A percentile compares a stretch with the other conserved stretches of the same genome.
Conservation (phyloP, 2,329 filamentous ascomycete genomes). For the Apiospora aurea region DNA sequence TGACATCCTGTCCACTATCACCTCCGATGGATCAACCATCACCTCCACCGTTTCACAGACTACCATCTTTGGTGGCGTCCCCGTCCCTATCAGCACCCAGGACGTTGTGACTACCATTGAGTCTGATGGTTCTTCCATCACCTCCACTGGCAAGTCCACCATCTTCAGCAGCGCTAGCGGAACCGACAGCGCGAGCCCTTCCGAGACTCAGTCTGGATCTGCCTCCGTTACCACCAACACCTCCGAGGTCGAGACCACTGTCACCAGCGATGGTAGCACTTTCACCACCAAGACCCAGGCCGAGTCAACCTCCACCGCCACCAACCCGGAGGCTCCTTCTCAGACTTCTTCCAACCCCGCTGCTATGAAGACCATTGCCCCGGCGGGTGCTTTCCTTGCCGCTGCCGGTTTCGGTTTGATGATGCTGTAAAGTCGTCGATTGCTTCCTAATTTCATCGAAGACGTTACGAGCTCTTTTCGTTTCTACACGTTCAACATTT, state of each 20-base stretch:
- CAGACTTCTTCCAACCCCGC: not conserved
- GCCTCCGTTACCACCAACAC: slow-evolving; percentile 5
- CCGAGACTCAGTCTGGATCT: slow-evolving; percentile 6
- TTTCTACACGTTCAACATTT: slow-evolving; percentile 13
- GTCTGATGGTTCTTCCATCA: not conserved
- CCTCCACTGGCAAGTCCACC: slow-evolving; percentile 4
- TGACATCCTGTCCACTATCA: not conserved
- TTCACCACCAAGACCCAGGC: slow-evolving; percentile 21
- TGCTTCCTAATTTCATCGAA: not conserved
- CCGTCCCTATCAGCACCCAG: not conserved
- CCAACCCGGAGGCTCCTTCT: not conserved
- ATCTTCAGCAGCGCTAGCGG: slow-evolving; percentile 17
- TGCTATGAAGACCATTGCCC: slow-evolving; percentile 7
- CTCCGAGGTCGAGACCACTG: slow-evolving; percentile 12
- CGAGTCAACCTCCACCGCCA: not conserved
- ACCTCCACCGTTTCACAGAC: slow-evolving; percentile 2
- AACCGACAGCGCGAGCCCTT: not conserved
- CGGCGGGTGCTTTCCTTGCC: slow-evolving; percentile 8
- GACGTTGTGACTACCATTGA: not conserved
- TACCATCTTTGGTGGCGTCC: not conserved
- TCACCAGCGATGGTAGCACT: slow-evolving; percentile 13
- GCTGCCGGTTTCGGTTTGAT: not conserved
- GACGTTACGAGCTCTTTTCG: slow-evolving; percentile 1
- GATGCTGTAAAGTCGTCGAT: not conserved
- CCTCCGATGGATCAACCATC: not conserved